phyloP scores from a whole-genome alignment of 2,329 filamentous ascomycete species.

The Didymella glomerata region DNA sequence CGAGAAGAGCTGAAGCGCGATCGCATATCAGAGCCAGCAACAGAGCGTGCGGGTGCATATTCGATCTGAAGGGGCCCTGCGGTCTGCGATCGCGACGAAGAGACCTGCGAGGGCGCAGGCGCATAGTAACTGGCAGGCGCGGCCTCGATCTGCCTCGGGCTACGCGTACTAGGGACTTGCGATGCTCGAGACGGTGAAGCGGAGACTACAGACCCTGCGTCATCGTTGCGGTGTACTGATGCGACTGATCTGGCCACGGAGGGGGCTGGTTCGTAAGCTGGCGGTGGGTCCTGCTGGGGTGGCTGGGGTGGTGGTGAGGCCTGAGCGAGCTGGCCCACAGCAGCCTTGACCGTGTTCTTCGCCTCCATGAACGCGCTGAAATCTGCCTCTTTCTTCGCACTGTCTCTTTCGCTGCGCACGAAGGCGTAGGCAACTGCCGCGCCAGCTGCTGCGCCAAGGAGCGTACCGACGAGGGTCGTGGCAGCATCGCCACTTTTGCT shows the following conservation, averaged over 20 bases:
- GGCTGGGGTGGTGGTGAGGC: constrained; percentile 38
- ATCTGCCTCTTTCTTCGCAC: constrained; percentile 55
- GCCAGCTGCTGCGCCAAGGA: constrained; percentile 81
- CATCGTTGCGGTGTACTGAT: constrained; percentile 49
- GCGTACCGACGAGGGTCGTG: constrained; percentile 74
- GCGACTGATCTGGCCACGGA: constrained; percentile 27
- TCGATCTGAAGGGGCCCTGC: constrained; percentile 41
- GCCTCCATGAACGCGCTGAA: constrained; percentile 48
- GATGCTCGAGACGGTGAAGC: constrained; percentile 35
- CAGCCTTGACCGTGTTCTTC: constrained; percentile 44
- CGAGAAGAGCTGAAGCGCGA: constrained; percentile 39
- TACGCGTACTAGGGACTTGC: constrained; percentile 28
- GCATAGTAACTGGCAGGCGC: constrained; percentile 48
- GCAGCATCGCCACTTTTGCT: constrained; percentile 59
- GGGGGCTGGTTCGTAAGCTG: constrained; percentile 40
- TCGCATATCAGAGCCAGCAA: constrained; percentile 37
- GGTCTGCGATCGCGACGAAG: constrained; percentile 38
- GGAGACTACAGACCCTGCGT: constrained; percentile 49
- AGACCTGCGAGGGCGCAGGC: constrained; percentile 44
- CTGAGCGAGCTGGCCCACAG: constrained; percentile 40
- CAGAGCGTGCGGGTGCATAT: constrained; percentile 47
- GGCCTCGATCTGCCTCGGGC: constrained; percentile 52
- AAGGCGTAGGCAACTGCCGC: constrained; percentile 80
- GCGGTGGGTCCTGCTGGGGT: constrained; percentile 45
- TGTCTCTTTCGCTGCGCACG: constrained; percentile 66